Evolutionary conservation across 2,329 filamentous ascomycete genomes (phyloP).

Genomic region (Chaetomiaceae sp.): DNA sequence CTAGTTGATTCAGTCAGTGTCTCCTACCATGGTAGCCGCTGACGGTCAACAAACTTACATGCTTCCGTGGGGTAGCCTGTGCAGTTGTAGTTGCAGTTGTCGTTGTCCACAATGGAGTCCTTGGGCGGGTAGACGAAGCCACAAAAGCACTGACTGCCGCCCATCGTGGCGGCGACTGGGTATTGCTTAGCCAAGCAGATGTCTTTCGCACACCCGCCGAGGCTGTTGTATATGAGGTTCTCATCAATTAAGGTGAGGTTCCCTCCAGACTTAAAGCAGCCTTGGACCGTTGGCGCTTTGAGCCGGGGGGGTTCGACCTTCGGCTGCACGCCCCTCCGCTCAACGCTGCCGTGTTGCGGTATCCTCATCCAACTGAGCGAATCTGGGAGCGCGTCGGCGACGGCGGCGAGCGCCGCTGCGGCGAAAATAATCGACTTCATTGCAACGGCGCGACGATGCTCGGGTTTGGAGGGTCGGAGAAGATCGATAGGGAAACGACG

Average conservation of each 20-base stretch:
- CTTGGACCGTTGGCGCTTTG: constrained; percentile 42
- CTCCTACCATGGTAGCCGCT: neutral
- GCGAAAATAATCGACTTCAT: constrained; percentile 24
- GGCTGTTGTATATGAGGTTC: constrained; percentile 33
- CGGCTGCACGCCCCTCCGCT: constrained; percentile 30
- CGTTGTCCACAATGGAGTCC: constrained; percentile 49
- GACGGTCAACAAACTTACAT: constrained; percentile 50
- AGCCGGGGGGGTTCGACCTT: constrained; percentile 36
- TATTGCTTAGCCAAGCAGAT: constrained; percentile 42
- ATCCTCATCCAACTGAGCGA: neutral
- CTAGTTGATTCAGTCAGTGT: constrained; percentile 34
- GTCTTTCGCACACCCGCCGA: constrained; percentile 39
- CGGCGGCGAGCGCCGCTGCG: constrained; percentile 15
- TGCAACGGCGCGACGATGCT: neutral
- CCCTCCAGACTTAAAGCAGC: constrained; percentile 46
- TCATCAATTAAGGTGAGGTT: constrained; percentile 32
- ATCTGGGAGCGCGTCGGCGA: constrained; percentile 16
- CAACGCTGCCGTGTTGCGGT: neutral
- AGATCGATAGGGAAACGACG: too few species aligned
- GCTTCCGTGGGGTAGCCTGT: constrained; percentile 56
- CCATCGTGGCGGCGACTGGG: constrained; percentile 59
- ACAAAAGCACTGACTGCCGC: constrained; percentile 65
- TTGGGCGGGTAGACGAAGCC: constrained; percentile 63
- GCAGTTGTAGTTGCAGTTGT: constrained; percentile 62
- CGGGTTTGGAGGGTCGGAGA: too few species aligned